Evolutionary conservation across 177 flowering plant genomes (phyloP).

Genomic region (Vitis hybrid): DNA sequence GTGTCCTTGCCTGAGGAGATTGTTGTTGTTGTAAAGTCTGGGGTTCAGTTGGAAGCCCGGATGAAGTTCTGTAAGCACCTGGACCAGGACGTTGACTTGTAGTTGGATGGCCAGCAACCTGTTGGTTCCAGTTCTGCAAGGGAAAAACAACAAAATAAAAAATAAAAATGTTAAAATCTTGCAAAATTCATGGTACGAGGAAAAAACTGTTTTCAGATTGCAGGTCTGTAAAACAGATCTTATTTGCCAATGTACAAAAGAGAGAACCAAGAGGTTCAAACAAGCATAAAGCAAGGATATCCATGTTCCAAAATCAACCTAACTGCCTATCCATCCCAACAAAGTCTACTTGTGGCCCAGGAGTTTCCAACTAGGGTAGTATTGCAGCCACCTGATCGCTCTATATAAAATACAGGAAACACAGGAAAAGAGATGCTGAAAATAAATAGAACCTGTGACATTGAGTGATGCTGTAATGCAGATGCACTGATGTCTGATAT

Average conservation of each 20-base stretch:
- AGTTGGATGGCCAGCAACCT: constrained; percentile 26
- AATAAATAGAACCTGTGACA: constrained; percentile 29
- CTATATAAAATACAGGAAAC: neutral
- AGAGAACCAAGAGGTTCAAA: no score
- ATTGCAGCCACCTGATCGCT: neutral
- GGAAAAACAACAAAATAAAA: neutral
- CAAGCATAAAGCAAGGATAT: no score
- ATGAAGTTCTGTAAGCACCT: constrained; percentile 22
- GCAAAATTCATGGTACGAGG: neutral
- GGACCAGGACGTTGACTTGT: constrained; percentile 25
- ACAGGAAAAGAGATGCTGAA: neutral
- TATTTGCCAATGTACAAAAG: no score
- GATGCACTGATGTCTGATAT: constrained; percentile 26
- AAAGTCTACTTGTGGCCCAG: no score
- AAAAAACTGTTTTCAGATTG: neutral
- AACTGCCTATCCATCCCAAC: no score
- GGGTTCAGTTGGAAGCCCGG: constrained; percentile 16
- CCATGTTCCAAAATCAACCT: no score
- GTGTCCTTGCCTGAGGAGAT: constrained; percentile 19
- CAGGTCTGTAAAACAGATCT: no score
- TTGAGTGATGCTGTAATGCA: constrained; percentile 26
- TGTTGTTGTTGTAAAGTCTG: constrained; percentile 31
- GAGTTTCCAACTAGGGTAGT: no score
- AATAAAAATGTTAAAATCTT: no score
- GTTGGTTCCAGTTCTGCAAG: constrained; percentile 34